Evolutionary conservation across 1,139 yeast genomes (phyloP), one percentile per base, ranked within the genome.

Genomic region (Geotrichum europaeum): DNA sequence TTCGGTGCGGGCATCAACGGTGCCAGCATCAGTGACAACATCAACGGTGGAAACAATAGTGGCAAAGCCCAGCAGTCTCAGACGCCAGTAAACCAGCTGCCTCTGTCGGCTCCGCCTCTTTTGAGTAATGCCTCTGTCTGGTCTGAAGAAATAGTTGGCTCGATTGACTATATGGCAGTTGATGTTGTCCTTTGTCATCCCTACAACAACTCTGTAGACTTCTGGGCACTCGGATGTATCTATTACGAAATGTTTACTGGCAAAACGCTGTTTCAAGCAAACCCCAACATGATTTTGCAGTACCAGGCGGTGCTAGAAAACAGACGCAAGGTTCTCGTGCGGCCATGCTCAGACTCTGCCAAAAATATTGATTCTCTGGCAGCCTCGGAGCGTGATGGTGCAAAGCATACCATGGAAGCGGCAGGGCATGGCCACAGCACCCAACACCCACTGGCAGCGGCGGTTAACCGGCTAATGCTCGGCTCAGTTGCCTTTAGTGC

Each of bases 181-280:
- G 64, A 62, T 43, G 62, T 62, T 2, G 40, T 62, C 30, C 54
- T 53, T 40, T 50, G 54, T 24, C 51, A 53, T n/a, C 58, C 58
- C 4, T 62, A 62, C 49, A 56, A 54, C 34, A 49, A 55, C n/a
- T 51, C 60, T 1, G 64, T 57, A 4, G 64, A 62, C 32, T 62
- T 62, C 40, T 62, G 64, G 64, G 57, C 64, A 2, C 53, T 62
- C 10, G 64, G 64, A 24, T 62, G 64, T 34, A 36, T 62, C 20
- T 40, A 54, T n/a, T 62, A 51, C 51, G 64, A 62, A 53, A 62
- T 62, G 64, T 36, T 56, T n/a, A 53, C 57, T 2, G 60, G 61
- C 10, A 55, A 55, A 40, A 62, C 64, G 1, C 64, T 62, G n/a
- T 62, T 62, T 47, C 64, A 57, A 15, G 64, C 62, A 3, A 51